Conservation (phyloP, 2,329 filamentous ascomycete genomes). For the Nemania diffusa region DNA sequence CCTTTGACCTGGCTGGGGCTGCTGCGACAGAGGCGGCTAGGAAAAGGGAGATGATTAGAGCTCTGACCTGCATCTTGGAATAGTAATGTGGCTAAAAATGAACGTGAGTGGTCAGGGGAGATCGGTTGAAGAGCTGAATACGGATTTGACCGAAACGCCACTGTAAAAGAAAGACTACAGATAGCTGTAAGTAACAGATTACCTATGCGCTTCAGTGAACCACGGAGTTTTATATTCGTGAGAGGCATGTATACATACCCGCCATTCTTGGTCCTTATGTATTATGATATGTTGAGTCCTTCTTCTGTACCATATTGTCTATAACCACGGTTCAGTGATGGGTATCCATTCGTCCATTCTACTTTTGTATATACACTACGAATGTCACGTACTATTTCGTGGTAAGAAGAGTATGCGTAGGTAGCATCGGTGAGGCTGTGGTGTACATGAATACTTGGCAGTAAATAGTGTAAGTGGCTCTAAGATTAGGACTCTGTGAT, state of each 20-base stretch:
- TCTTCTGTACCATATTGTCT: background rate
- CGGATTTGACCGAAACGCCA: background rate
- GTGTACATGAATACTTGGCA: background rate
- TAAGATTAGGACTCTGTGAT: background rate
- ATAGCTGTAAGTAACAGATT: background rate
- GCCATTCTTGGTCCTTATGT: background rate
- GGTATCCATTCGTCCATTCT: too few species aligned
- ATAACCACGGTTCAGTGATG: background rate
- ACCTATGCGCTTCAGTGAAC: too few species aligned
- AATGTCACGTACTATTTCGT: background rate
- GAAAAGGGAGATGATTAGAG: constrained; percentile 9
- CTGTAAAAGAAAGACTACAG: background rate
- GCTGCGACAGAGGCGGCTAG: constrained; percentile 15
- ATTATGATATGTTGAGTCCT: background rate
- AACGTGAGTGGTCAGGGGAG: background rate
- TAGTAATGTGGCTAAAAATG: background rate
- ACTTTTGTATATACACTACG: too few species aligned
- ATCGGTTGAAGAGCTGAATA: background rate
- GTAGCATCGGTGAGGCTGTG: background rate
- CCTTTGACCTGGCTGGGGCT: background rate
- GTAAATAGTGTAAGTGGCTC: background rate
- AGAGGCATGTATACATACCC: background rate
- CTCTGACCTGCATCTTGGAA: constrained; percentile 19
- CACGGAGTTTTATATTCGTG: background rate
- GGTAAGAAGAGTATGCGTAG: background rate